Conservation (phyloP, 176 grass and related monocot genomes). For the Alloteropsis semialata region DNA sequence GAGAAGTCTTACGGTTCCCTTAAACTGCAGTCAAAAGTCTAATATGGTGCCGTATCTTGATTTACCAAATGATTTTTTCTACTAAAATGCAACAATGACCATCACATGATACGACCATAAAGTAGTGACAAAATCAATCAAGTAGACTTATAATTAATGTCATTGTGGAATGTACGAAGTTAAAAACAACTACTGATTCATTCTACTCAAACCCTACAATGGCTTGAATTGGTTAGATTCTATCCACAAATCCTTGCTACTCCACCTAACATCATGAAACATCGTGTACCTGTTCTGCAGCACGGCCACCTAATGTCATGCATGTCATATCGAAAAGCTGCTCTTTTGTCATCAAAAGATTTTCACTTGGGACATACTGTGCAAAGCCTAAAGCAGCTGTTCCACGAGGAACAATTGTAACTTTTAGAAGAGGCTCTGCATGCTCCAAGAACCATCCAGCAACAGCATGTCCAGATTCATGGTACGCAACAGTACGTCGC, state of each 20-base stretch:
- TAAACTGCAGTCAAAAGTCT: background rate
- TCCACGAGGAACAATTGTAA: slow-evolving; percentile 98
- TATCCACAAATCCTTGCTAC: background rate
- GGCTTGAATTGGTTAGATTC: background rate
- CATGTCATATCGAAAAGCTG: slow-evolving; percentile 99
- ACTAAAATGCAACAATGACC: background rate
- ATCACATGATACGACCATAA: background rate
- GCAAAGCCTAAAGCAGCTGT: slow-evolving; percentile 98
- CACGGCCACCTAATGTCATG: slow-evolving; percentile 96
- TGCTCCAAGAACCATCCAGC: slow-evolving; percentile 98
- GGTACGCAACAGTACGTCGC: slow-evolving; percentile 73
- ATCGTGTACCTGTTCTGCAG: slow-evolving; percentile 84
- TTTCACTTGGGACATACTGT: slow-evolving; percentile 91
- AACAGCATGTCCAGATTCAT: slow-evolving; percentile 85
- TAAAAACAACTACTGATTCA: background rate
- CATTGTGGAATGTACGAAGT: background rate
- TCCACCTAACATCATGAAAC: no score
- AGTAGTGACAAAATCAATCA: background rate
- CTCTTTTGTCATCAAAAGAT: slow-evolving; percentile 97
- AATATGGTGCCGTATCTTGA: background rate
- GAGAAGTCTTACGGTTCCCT: slow-evolving; percentile 4
- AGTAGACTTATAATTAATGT: background rate
- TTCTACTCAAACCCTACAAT: slow-evolving; percentile 6
- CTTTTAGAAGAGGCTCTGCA: slow-evolving; percentile 94
- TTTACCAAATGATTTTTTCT: background rate